Conservation (phyloP, 768 basidiomycete genomes). For the Phylloporus rhodoxanthus region DNA sequence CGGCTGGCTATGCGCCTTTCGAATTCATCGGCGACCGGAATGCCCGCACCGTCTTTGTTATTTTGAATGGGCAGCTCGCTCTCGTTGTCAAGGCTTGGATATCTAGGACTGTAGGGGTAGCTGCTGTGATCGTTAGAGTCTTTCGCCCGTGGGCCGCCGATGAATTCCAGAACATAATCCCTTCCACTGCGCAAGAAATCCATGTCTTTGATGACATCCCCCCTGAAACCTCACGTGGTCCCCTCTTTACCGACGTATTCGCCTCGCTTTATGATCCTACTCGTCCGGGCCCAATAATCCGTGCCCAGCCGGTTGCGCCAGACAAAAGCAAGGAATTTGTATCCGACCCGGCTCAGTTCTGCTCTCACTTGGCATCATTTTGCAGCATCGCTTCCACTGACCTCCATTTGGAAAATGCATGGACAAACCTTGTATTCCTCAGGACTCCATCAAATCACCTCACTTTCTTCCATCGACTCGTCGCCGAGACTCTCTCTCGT, state of each 20-base stretch:
- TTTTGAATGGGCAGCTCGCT: constrained; percentile 76
- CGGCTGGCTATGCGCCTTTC: constrained; percentile 69
- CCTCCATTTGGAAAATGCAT: constrained; percentile 20
- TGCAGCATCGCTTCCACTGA: constrained; percentile 25
- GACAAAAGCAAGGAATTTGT: constrained; percentile 49
- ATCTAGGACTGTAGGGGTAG: constrained; percentile 43
- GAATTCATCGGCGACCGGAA: constrained; percentile 63
- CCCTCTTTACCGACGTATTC: constrained; percentile 69
- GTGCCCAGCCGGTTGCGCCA: constrained; percentile 56
- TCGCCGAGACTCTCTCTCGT: constrained; percentile 54
- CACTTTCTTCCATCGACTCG: constrained; percentile 42
- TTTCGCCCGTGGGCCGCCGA: constrained; percentile 76
- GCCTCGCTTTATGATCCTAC: constrained; percentile 45
- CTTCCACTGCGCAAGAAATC: constrained; percentile 50
- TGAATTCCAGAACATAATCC: constrained; percentile 55
- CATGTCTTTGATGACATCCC: constrained; percentile 80
- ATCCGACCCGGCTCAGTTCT: constrained; percentile 39
- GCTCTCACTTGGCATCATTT: constrained; percentile 33
- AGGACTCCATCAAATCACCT: constrained; percentile 42
- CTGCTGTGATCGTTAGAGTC: constrained; percentile 69
- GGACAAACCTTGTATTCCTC: constrained; percentile 47
- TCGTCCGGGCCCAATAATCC: constrained; percentile 36
- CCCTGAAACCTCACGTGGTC: constrained; percentile 52
- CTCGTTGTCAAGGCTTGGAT: constrained; percentile 52
- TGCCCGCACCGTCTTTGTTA: constrained; percentile 62